These are phyloP conservation scores for Chionographis japonica DNA, from an alignment of 106 monocot species.

Conservation along the genomic window DNA sequence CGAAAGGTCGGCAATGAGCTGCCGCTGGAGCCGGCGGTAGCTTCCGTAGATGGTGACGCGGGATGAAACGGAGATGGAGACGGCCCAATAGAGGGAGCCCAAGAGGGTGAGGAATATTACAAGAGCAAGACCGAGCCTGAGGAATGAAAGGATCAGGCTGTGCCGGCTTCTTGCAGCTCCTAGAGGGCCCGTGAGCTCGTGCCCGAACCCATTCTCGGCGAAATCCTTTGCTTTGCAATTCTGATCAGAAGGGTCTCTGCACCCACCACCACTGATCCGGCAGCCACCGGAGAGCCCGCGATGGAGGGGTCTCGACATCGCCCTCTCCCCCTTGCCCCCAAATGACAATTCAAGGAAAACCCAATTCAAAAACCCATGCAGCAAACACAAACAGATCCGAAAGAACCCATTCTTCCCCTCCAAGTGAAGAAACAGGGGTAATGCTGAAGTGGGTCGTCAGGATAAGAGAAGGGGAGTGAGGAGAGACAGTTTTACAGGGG, in stretches of 20 bases:
- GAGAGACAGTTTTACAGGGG: neutral
- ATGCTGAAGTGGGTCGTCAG: neutral
- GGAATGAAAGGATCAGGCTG: conserved; percentile 17
- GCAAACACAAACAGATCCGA: neutral
- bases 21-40: conserved; percentile 66
- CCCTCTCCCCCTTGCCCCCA: conserved; percentile 1
- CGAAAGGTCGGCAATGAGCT: conserved; percentile 58
- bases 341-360: conserved; percentile 10
- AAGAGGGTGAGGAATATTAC: conserved; percentile 34
- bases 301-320: conserved; percentile 72
- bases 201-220: conserved; percentile 31
- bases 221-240: conserved; percentile 26
- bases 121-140: conserved; percentile 43
- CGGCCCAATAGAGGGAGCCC: conserved; percentile 68
- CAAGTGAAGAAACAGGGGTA: neutral
- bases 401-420: neutral
- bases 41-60: conserved; percentile 27
- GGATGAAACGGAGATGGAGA: conserved; percentile 54
- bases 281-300: conserved; percentile 50
- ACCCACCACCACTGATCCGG: conserved; percentile 13
- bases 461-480: neutral
- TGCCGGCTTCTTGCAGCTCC: conserved; percentile 20
- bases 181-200: conserved; percentile 23
- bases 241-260: conserved; percentile 24
- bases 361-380: neutral